Evolutionary conservation across 176 grass and related monocot genomes (phyloP), one percentile per base, ranked within the genome.

Genomic region (Avena eriantha): DNA sequence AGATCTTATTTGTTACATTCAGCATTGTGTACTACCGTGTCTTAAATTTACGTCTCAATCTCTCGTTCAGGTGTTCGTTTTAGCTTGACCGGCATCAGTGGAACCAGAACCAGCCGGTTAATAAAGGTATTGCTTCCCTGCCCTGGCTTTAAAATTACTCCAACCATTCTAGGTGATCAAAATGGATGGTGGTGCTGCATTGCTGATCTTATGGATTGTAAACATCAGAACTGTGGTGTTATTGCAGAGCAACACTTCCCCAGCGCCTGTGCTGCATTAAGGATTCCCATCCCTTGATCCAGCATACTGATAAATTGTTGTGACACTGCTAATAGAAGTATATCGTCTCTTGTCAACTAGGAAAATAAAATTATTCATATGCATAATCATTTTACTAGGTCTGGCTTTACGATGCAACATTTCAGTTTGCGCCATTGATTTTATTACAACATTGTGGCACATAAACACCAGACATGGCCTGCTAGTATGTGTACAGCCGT

Each of bases 41-140:
- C 58, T 41, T 13, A 29, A 12, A 19, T 87, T 57, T 33, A 60
- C 75, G 24, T 36, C n/a, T 23, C 48, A 31, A 80, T 80, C 11
- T 60, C 51, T 41, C 3, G 9, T 91, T 69, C 69, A 88, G 90
- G 86, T 6, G 51, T 46, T 81, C 59, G 29, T 78, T 71, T 91
- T 70, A 18, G 60, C 51, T 85, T 51, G 29, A 63, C 45, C 21
- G 69, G 6, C 17, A 51, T 76, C 81, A 1, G 3, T 31, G 49
- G 50, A 21, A 76, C 4, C 54, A 77, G 31, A 77, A 24, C 8
- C 14, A 81, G 43, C 41, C 56, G 77, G 41, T 35, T 48, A 23
- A 61, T 54, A 8, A 91, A 71, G 90, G 86, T 88, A 81, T 18
- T 4, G 41, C 57, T 45, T 84, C 78, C 24, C 9, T 53, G 46